Evolutionary conservation across 495 filamentous ascomycete genomes (phyloP).

Genomic region (Glutinoglossum americanum): DNA sequence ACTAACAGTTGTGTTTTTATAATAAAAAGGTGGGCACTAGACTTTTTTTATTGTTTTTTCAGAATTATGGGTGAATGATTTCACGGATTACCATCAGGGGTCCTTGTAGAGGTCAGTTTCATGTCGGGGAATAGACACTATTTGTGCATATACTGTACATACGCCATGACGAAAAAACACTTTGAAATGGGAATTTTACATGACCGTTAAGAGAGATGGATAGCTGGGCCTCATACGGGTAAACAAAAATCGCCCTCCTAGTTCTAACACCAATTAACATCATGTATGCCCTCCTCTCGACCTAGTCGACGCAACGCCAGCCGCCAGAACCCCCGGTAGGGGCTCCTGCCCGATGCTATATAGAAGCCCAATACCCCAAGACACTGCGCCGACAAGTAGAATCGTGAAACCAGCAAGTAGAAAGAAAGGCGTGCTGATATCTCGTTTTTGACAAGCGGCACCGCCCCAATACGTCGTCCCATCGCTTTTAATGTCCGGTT

Average conservation of each 20-base stretch:
- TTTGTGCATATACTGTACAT: too few relatives aligned
- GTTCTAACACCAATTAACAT: background rate
- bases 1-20: too few relatives aligned
- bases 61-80: too few relatives aligned
- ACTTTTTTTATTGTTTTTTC: too few relatives aligned
- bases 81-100: too few relatives aligned
- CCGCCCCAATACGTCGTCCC: constrained; percentile 56
- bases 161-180: too few relatives aligned
- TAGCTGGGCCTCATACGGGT: too few relatives aligned
- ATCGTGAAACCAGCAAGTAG: constrained; percentile 52
- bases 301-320: constrained; percentile 49
- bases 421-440: constrained; percentile 74
- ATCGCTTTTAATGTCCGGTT: constrained; percentile 21
- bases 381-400: constrained; percentile 33
- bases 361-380: constrained; percentile 51
- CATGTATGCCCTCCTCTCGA: constrained; percentile 2
- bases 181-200: too few relatives aligned
- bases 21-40: too few relatives aligned
- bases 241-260: too few relatives aligned
- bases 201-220: too few relatives aligned
- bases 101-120: background rate
- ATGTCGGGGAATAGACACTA: too few relatives aligned
- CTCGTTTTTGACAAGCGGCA: constrained; percentile 73
- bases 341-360: constrained; percentile 57
- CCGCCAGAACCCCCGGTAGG: constrained; percentile 69